Conservation (phyloP, 306 rosid genomes). For the Mucuna pruriens region DNA sequence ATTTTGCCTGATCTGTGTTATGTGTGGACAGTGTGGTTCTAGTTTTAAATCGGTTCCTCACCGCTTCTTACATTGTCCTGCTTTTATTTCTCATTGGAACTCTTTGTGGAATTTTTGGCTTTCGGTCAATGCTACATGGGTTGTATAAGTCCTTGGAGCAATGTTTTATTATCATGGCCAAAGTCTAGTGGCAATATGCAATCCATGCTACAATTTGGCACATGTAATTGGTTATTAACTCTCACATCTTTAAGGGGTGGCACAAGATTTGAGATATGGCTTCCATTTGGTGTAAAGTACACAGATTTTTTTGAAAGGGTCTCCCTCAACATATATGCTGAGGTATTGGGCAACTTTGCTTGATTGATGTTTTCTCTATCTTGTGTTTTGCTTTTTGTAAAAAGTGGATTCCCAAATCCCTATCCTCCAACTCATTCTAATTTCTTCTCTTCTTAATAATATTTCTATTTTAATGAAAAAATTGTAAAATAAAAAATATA, state of each 20-base stretch:
- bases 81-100: not conserved
- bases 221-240: constrained; percentile 3
- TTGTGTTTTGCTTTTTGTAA: constrained; percentile 4
- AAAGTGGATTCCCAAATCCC: not conserved
- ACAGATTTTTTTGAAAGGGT: not conserved
- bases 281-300: not conserved
- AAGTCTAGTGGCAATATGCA: not conserved
- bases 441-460: constrained; percentile 24
- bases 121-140: not conserved
- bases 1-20: not conserved
- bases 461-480: not conserved
- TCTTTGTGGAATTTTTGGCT: not conserved
- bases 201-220: constrained; percentile 7
- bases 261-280: constrained; percentile 21
- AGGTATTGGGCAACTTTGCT: not conserved
- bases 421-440: constrained; percentile 28
- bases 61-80: not conserved
- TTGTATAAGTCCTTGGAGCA: not conserved
- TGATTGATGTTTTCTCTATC: not conserved
- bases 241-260: constrained; percentile 9
- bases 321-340: constrained; percentile 3
- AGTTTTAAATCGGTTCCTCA: not conserved
- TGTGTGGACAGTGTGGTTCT: not conserved
- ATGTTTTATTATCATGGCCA: not conserved
- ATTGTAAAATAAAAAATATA: not conserved